Evolutionary conservation across 495 filamentous ascomycete genomes (phyloP).

Genomic region (Parathielavia appendiculata): DNA sequence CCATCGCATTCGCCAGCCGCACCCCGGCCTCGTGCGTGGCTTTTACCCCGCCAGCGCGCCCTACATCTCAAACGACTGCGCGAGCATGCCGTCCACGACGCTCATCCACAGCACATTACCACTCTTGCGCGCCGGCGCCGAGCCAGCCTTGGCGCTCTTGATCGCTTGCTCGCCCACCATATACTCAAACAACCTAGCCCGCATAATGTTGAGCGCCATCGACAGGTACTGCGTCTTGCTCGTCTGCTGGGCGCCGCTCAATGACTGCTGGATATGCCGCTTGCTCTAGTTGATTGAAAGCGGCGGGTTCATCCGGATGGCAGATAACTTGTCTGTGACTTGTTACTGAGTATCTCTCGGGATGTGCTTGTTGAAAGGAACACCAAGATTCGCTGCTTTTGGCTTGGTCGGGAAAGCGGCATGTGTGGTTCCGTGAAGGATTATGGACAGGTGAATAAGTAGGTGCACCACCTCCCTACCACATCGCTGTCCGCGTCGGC

Average conservation of each 20-base stretch:
- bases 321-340: too few species aligned
- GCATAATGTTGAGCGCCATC: conserved; percentile 82
- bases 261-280: conserved; percentile 61
- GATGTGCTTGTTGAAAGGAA: too few species aligned
- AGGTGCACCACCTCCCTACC: too few species aligned
- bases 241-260: conserved; percentile 47
- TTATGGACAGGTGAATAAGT: too few species aligned
- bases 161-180: conserved; percentile 86
- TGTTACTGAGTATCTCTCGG: too few species aligned
- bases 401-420: too few species aligned
- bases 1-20: conserved; percentile 31
- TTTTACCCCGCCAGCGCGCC: conserved; percentile 57
- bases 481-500: too few species aligned
- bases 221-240: conserved; percentile 73
- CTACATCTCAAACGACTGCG: conserved; percentile 65
- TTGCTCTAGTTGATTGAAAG: conserved; percentile 67
- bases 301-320: conserved; percentile 51
- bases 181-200: conserved; percentile 73
- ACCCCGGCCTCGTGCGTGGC: conserved; percentile 27
- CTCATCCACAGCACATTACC: conserved; percentile 79
- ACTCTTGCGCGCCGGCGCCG: conserved; percentile 67
- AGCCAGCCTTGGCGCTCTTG: conserved; percentile 73
- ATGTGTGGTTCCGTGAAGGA: too few species aligned
- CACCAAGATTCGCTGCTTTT: too few species aligned
- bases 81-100: conserved; percentile 75